Percentiles rank a stretch among this genome's conserved stretches.
Conservation (phyloP, 345 rosid species). For the Salix caprea region DNA sequence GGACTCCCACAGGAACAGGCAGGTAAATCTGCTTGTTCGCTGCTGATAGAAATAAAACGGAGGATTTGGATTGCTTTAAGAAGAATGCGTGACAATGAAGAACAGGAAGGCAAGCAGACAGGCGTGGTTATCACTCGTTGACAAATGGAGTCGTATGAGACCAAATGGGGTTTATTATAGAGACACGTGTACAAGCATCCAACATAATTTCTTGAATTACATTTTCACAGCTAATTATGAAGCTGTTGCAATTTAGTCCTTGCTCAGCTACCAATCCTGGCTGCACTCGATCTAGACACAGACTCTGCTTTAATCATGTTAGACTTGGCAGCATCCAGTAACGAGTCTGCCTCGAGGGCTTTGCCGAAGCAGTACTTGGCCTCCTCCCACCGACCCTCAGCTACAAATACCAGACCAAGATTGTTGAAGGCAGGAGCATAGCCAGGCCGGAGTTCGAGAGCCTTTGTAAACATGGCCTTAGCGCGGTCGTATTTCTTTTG, state of each 20-base stretch:
- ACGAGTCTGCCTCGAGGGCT: constrained; percentile 69
- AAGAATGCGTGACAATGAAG: too few species aligned
- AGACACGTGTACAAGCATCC: neutral
- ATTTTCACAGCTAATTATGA: neutral
- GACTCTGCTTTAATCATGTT: constrained; percentile 38
- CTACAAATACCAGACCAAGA: constrained; percentile 86
- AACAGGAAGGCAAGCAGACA: too few species aligned
- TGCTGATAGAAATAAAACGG: too few species aligned
- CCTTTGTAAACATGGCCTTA: constrained; percentile 80
- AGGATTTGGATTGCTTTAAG: too few species aligned
- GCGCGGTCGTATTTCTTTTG: constrained; percentile 74
- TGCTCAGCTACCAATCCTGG: neutral
- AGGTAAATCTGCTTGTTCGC: too few species aligned
- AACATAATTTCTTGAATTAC: too few species aligned
- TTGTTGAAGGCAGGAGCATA: constrained; percentile 97
- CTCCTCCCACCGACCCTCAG: constrained; percentile 81
- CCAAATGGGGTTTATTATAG: too few species aligned
- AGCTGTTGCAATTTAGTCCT: neutral
- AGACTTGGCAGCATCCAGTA: constrained; percentile 92
- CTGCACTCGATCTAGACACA: constrained; percentile 4
- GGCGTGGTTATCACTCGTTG: too few species aligned
- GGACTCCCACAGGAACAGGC: too few species aligned
- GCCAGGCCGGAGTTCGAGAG: constrained; percentile 78
- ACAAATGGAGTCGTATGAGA: too few species aligned
- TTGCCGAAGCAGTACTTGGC: constrained; percentile 78